Evolutionary conservation across 2,329 filamentous ascomycete genomes (phyloP).

Genomic region (Aspergillus neotritici): DNA sequence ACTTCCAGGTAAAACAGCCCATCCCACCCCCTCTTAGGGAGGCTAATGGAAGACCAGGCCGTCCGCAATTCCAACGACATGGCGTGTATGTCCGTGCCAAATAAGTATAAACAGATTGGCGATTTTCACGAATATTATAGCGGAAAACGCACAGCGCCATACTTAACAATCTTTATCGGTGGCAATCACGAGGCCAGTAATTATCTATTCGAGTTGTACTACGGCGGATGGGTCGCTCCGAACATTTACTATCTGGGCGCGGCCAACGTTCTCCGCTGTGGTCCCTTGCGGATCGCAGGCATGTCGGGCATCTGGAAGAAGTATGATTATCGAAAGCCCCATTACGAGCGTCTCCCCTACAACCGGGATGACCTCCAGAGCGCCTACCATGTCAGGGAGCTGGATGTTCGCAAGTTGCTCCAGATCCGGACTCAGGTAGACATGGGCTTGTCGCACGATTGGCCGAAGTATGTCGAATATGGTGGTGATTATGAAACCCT

Average conservation of each 20-base stretch:
- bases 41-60: constrained; percentile 49
- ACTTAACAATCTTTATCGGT: constrained; percentile 84
- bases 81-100: constrained; percentile 80
- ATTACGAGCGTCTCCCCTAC: constrained; percentile 83
- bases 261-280: constrained; percentile 79
- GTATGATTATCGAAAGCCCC: constrained; percentile 75
- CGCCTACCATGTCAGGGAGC: constrained; percentile 83
- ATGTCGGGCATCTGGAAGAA: constrained; percentile 95
- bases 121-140: constrained; percentile 96
- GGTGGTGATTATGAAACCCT: constrained; percentile 64
- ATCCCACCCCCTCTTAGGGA: constrained; percentile 4
- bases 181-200: constrained; percentile 95
- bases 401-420: constrained; percentile 85
- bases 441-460: constrained; percentile 89
- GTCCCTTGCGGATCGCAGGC: constrained; percentile 79
- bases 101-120: constrained; percentile 79
- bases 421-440: constrained; percentile 83
- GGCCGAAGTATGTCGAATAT: constrained; percentile 79
- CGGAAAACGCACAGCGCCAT: constrained; percentile 69
- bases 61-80: constrained; percentile 84
- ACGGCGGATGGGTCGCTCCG: constrained; percentile 93
- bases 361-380: constrained; percentile 67
- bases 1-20: constrained; percentile 66
- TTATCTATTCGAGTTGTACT: constrained; percentile 86
- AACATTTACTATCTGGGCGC: constrained; percentile 97